These are phyloP conservation scores for Glonium stellatum DNA, from an alignment of 495 filamentous ascomycete species.

Conservation along the genomic window DNA sequence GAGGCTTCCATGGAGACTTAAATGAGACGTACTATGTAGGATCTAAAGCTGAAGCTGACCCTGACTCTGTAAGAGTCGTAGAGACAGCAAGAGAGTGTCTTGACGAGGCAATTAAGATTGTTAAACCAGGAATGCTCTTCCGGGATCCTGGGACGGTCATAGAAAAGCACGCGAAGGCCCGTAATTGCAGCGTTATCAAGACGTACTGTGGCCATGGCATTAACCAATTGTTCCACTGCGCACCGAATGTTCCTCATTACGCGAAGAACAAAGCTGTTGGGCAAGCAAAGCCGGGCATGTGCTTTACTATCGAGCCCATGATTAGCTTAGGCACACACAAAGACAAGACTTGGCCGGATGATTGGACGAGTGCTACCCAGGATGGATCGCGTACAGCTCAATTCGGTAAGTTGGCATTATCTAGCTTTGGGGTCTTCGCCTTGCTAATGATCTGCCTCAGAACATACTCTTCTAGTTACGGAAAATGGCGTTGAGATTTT, in stretches of 20 bases:
- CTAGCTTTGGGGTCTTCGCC: neutral
- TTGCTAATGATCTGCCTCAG: slow-evolving; percentile 39
- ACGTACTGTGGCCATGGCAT: slow-evolving; percentile 42
- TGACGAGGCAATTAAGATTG: slow-evolving; percentile 38
- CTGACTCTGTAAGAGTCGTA: slow-evolving; percentile 38
- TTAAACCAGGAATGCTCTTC: slow-evolving; percentile 40
- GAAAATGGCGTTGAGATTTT: slow-evolving; percentile 89
- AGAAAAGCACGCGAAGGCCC: slow-evolving; percentile 38
- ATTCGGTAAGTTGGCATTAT: slow-evolving; percentile 34
- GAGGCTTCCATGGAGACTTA: slow-evolving; percentile 40
- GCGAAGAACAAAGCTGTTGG: slow-evolving; percentile 44
- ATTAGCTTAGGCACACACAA: slow-evolving; percentile 37
- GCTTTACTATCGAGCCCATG: slow-evolving; percentile 44
- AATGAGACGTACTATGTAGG: slow-evolving; percentile 44
- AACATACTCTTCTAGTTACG: slow-evolving; percentile 92
- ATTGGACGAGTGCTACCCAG: slow-evolving; percentile 41
- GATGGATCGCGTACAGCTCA: slow-evolving; percentile 39
- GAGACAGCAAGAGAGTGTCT: slow-evolving; percentile 38
- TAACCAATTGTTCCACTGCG: slow-evolving; percentile 39
- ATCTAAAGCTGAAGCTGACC: slow-evolving; percentile 31
- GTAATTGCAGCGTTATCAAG: slow-evolving; percentile 36
- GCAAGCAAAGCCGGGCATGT: slow-evolving; percentile 39
- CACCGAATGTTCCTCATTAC: slow-evolving; percentile 42
- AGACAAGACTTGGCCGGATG: slow-evolving; percentile 43
- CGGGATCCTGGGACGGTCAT: slow-evolving; percentile 38